phyloP scores from a whole-genome alignment of 352 stramenopile species.

The Phytophthora pisi region DNA sequence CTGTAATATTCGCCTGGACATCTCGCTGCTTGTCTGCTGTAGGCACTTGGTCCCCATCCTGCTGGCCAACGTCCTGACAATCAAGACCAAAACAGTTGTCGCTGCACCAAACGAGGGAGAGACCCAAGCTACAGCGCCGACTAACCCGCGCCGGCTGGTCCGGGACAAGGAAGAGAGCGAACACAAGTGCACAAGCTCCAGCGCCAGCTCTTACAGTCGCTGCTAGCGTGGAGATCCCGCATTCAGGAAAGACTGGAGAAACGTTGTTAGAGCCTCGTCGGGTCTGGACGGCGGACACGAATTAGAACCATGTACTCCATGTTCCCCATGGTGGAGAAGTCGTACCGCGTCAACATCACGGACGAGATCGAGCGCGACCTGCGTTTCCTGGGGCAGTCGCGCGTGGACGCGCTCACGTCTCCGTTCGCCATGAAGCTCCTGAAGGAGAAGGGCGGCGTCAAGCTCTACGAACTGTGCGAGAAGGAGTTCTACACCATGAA shows the following conservation, averaged over 20 bases:
- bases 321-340: slow-evolving; percentile 88
- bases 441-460: slow-evolving; percentile 71
- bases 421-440: slow-evolving; percentile 81
- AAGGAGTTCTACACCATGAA: slow-evolving; percentile 91
- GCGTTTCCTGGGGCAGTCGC: slow-evolving; percentile 83
- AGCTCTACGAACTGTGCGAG: slow-evolving; percentile 81
- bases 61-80: slow-evolving; percentile 14
- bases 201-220: background rate
- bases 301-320: slow-evolving; percentile 61
- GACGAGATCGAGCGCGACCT: slow-evolving; percentile 86
- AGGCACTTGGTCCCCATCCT: slow-evolving; percentile 13
- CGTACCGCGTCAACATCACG: slow-evolving; percentile 77
- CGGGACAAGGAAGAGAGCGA: background rate
- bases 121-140: slow-evolving; percentile 9
- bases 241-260: slow-evolving; percentile 31
- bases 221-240: background rate
- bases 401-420: slow-evolving; percentile 78
- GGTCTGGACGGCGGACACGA: background rate
- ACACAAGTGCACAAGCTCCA: background rate
- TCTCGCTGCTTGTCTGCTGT: background rate
- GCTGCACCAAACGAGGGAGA: slow-evolving; percentile 7
- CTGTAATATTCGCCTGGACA: background rate
- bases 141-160: background rate
- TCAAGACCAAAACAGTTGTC: slow-evolving; percentile 29
- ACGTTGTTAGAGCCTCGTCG: background rate